Conservation (phyloP, 805 yeast species). For the Candida golubevii region DNA sequence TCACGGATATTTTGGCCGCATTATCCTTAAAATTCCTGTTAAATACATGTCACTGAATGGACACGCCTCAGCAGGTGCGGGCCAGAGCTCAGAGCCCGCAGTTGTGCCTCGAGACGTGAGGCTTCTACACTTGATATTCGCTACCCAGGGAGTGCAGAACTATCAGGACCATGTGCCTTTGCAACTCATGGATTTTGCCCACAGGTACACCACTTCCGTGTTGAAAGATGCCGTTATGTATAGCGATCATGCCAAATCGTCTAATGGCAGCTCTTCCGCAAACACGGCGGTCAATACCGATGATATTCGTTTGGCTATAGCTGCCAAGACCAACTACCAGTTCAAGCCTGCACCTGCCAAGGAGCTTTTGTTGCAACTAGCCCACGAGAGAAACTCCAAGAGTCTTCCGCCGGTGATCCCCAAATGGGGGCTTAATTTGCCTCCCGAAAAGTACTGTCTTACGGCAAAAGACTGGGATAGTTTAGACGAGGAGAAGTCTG, state of each 20-base stretch:
- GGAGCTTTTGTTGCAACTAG: slow-evolving; percentile 83
- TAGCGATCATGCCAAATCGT: slow-evolving; percentile 69
- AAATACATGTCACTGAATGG: slow-evolving; percentile 9
- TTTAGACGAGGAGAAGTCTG: slow-evolving; percentile 23
- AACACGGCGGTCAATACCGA: slow-evolving; percentile 64
- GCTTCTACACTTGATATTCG: slow-evolving; percentile 81
- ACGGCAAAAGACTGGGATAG: slow-evolving; percentile 75
- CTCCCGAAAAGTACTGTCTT: slow-evolving; percentile 95
- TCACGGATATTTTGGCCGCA: too few relatives aligned
- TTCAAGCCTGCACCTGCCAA: slow-evolving; percentile 94
- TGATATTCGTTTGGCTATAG: slow-evolving; percentile 87
- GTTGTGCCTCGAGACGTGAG: slow-evolving; percentile 85
- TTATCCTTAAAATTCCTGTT: too few relatives aligned
- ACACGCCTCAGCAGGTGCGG: slow-evolving; percentile 4
- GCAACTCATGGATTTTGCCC: slow-evolving; percentile 96
- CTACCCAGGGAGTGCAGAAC: slow-evolving; percentile 85
- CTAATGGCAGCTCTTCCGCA: slow-evolving; percentile 23
- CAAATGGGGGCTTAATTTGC: slow-evolving; percentile 86
- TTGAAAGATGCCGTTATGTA: slow-evolving; percentile 86
- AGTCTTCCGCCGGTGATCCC: slow-evolving; percentile 90
- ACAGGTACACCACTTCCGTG: slow-evolving; percentile 78
- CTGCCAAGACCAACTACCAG: slow-evolving; percentile 91
- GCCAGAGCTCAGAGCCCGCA: slow-evolving; percentile 14
- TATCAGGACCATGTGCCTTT: slow-evolving; percentile 96
- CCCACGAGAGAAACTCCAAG: slow-evolving; percentile 85